Base-by-base conservation (phyloP, 371 early-diverging fungal genomes). In the Rhizopus delemar region DNA sequence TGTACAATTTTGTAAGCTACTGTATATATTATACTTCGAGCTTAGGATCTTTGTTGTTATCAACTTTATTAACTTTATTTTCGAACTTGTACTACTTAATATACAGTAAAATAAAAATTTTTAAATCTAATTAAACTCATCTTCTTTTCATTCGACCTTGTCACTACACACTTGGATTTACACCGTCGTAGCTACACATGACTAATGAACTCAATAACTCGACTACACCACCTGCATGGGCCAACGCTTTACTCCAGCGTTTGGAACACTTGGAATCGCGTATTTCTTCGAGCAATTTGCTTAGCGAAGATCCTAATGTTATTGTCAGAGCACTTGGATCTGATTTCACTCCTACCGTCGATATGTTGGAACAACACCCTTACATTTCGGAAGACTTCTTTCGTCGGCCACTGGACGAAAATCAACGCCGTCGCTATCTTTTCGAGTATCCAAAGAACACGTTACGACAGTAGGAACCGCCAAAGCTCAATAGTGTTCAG, bases 101-200 rank as follows among this genome's bases (percentile, higher is more conserved):
- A 31, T 12, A 5, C 12, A 5, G 12, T 29, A 48, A 22, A 28
- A 46, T 15, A 8, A 46, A 22, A 6, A 46, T 46, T 15, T 15
- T 46, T 46, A 8, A 15, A 8, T 46, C 8, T 46, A 22, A 8
- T 46, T 22, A 3, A 6, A 12, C 3, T 46, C 29, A 49, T 49
- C 50, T 49, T 49, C 50, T 49, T 49, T 49, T 49, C 3, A 3
- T 49, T 32, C 32, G 32, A 49, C 11, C 11, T 11, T 32, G 9
- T 32, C 8, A 32, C 32, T 49, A 49, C 50, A 32, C 50, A 12
- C 50, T 49, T 49, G 50, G 32, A 8, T 41, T 8, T 9, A 51
- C 35, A 34, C 51, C 51, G 51, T 34, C 51, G 51, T 51, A 51
- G 16, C 34, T 51, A 0, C 28, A n/a, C 33, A 51, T 34, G 32